These are phyloP conservation scores for Ambrosia hybrid DNA, from an alignment of 140 eudicot species.

Conservation along the genomic window DNA sequence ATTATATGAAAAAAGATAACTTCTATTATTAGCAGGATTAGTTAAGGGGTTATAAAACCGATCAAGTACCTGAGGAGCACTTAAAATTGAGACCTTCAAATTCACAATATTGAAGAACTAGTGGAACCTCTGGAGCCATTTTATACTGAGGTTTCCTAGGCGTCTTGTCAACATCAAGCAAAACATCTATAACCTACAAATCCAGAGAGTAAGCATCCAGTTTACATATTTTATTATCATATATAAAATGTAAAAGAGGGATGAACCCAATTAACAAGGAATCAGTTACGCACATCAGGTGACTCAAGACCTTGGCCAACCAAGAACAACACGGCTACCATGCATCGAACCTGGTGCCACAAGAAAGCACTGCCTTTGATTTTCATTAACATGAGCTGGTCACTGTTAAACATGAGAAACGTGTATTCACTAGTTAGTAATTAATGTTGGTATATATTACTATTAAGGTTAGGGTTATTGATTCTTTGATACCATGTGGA, in stretches of 20 bases:
- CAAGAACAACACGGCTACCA: conserved; percentile 91
- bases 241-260: not conserved
- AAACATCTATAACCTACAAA: conserved; percentile 61
- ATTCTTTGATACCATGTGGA: no score
- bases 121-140: conserved; percentile 85
- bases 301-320: conserved; percentile 93
- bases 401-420: conserved; percentile 45
- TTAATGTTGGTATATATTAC: not conserved
- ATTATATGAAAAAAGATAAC: not conserved
- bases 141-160: conserved; percentile 85
- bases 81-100: conserved; percentile 69
- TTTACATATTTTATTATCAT: not conserved
- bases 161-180: conserved; percentile 74
- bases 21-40: conserved; percentile 10
- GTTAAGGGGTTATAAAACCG: not conserved
- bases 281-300: conserved; percentile 60
- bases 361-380: conserved; percentile 92
- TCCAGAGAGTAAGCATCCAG: not conserved
- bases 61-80: conserved; percentile 71
- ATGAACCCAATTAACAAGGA: not conserved
- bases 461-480: not conserved
- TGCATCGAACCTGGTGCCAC: conserved; percentile 99
- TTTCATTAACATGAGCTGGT: conserved; percentile 68
- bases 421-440: not conserved
- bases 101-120: conserved; percentile 89